Base-by-base conservation (phyloP, 768 basidiomycete genomes). In the Suillus variegatus region DNA sequence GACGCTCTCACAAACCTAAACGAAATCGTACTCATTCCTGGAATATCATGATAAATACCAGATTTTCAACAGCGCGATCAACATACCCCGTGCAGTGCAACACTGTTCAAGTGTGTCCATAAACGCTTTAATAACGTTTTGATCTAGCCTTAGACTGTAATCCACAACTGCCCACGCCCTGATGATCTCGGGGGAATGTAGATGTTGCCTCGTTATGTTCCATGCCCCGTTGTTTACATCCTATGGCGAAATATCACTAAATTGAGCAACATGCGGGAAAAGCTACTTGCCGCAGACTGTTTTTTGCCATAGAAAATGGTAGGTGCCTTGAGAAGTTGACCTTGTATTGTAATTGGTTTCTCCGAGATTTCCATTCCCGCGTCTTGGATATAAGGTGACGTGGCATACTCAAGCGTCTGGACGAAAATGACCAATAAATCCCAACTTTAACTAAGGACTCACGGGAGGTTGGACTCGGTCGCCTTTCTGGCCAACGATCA, bases 311-410 rank as follows among this genome's bases (percentile, higher is more conserved):
- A 83, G 13, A 65, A 38, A 49, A 83, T 79, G 0, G 63, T 56
- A 5, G 81, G 81, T 1, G 75, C 65, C 6, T 73, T 69, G 6
- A 83, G 70, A 41, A 81, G 61, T 43, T 81, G 79, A 1, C 82
- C 82, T 8, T 74, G 71, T 1, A 83, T 73, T 0, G 67, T 10
- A 14, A 77, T 66, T 4, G 82, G 80, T 4, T 51, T 20, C 2
- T 64, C 60, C 6, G 76, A 65, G 2, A 86, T 70, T 1, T 57
- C 22, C 76, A 87, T 78, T 0, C 78, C 79, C 0, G 84, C 78
- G 38, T 85, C 82, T 12, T 60, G 67, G 16, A 86, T 69, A 64
- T 81, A 85, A 28, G 79, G 71, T 0, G 85, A 85, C 1, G 77
- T 73, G 0, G 64, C 64, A 35, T 81, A 81, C 38, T 80, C 76